Conservation (phyloP, 192 early-diverging fungal genomes). For the Gonapodya prolifera region DNA sequence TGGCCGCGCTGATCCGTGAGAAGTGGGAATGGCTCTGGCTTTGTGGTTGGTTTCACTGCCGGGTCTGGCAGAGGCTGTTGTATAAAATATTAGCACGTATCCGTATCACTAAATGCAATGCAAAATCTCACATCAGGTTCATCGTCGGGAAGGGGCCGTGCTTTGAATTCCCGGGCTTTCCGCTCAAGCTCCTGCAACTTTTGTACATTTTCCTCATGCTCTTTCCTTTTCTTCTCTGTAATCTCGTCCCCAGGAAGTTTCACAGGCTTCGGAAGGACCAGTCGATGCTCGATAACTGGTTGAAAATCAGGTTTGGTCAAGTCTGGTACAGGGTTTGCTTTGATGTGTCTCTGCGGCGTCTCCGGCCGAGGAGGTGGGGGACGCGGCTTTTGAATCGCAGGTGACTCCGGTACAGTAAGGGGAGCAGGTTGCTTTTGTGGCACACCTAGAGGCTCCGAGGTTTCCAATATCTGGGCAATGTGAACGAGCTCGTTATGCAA, state of each 20-base stretch:
- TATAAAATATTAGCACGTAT: neutral
- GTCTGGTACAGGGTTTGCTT: neutral
- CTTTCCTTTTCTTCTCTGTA: slow-evolving; percentile 32
- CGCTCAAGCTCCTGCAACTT: slow-evolving; percentile 29
- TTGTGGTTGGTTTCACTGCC: slow-evolving; percentile 17
- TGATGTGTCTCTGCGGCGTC: neutral
- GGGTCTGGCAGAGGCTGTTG: slow-evolving; percentile 24
- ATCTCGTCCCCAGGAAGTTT: slow-evolving; percentile 49
- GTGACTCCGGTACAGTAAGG: neutral
- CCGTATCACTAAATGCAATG: neutral
- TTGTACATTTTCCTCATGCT: slow-evolving; percentile 33
- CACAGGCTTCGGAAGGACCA: slow-evolving; percentile 24
- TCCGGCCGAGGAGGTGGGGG: neutral
- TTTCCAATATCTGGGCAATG: neutral
- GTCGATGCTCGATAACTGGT: neutral
- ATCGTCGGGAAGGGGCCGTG: slow-evolving; percentile 36
- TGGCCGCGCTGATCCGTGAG: slow-evolving; percentile 35
- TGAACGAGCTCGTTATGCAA: neutral
- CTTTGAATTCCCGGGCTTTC: slow-evolving; percentile 31
- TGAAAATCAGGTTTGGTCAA: neutral
- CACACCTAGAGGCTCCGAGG: neutral
- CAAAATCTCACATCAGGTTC: slow-evolving; percentile 20
- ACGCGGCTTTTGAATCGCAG: slow-evolving; percentile 1
- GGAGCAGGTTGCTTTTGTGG: neutral
- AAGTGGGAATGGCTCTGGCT: slow-evolving; percentile 52